A percentile compares a stretch with the other conserved stretches of the same genome.
Conservation (phyloP, 2,329 filamentous ascomycete genomes). For the Aspergillus sp. region DNA sequence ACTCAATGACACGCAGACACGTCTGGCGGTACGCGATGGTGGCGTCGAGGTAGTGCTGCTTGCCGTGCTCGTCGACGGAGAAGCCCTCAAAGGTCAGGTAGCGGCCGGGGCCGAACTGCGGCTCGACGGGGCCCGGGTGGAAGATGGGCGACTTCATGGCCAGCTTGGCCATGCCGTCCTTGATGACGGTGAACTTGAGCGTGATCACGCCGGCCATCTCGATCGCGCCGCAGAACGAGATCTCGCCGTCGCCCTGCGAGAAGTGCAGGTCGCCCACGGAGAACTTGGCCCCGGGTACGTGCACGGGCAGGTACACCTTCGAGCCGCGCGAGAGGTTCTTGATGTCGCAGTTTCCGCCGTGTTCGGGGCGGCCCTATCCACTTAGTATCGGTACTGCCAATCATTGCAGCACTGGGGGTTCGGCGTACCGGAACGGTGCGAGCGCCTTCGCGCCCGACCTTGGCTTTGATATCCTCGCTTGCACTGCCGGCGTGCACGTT, state of each 20-base stretch:
- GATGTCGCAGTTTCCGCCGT: constrained; percentile 90
- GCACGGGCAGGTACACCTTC: constrained; percentile 84
- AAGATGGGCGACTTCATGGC: constrained; percentile 82
- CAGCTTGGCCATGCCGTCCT: constrained; percentile 71
- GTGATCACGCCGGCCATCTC: constrained; percentile 94
- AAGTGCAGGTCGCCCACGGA: constrained; percentile 87
- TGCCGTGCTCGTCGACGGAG: constrained; percentile 81
- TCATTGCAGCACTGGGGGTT: neutral
- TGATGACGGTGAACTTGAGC: constrained; percentile 85
- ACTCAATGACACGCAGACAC: constrained; percentile 74
- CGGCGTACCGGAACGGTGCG: constrained; percentile 69
- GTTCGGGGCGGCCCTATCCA: constrained; percentile 66
- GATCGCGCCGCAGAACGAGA: constrained; percentile 84
- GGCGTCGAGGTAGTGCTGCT: constrained; percentile 85
- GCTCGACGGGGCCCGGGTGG: constrained; percentile 81
- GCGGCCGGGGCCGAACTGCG: constrained; percentile 78
- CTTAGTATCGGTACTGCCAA: neutral
- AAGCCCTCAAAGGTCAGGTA: constrained; percentile 89
- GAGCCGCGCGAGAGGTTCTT: constrained; percentile 78
- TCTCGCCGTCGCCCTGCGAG: constrained; percentile 85
- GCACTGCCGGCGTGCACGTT: constrained; percentile 73
- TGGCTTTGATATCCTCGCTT: constrained; percentile 57
- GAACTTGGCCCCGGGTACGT: constrained; percentile 84
- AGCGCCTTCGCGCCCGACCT: constrained; percentile 74
- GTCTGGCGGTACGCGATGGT: constrained; percentile 85